Percentiles rank a stretch among this genome's conserved stretches.
These are phyloP conservation scores for Talaromyces ruber DNA, from an alignment of 495 filamentous ascomycete genomes.

Conservation along the genomic window DNA sequence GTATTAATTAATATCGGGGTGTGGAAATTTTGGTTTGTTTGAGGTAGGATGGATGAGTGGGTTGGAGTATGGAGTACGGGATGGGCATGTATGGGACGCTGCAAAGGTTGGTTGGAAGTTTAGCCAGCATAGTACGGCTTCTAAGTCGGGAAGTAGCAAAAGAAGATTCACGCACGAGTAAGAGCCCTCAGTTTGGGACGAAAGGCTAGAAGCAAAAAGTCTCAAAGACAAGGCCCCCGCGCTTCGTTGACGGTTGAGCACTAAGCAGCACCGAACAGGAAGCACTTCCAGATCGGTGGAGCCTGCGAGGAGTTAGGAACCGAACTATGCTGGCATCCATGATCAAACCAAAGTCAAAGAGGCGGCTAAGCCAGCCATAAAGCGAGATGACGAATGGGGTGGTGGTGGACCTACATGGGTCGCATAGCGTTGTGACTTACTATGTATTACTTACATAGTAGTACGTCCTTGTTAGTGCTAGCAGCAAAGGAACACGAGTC, in stretches of 20 bases:
- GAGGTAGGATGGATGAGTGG: neutral
- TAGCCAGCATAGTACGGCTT: neutral
- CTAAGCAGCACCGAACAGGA: neutral
- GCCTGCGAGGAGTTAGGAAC: neutral
- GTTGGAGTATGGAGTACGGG: neutral
- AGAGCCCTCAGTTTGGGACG: neutral
- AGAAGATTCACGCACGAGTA: neutral
- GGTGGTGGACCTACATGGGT: neutral
- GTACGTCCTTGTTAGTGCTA: too few species aligned
- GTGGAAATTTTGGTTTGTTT: neutral
- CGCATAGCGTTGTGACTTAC: too few species aligned
- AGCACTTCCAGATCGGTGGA: slow-evolving; percentile 4
- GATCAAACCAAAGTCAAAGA: neutral
- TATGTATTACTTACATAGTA: too few species aligned
- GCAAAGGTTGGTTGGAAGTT: neutral
- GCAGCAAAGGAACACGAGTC: neutral
- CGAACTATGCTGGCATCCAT: neutral
- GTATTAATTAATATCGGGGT: neutral
- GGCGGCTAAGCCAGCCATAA: neutral
- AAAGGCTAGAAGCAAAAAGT: neutral
- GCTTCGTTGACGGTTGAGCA: neutral
- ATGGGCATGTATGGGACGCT: neutral
- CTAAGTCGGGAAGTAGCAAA: neutral
- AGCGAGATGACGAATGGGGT: neutral
- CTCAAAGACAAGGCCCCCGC: neutral